Evolutionary conservation across 495 filamentous ascomycete species (phyloP).

Genomic region (Pyronema omphalodes): DNA sequence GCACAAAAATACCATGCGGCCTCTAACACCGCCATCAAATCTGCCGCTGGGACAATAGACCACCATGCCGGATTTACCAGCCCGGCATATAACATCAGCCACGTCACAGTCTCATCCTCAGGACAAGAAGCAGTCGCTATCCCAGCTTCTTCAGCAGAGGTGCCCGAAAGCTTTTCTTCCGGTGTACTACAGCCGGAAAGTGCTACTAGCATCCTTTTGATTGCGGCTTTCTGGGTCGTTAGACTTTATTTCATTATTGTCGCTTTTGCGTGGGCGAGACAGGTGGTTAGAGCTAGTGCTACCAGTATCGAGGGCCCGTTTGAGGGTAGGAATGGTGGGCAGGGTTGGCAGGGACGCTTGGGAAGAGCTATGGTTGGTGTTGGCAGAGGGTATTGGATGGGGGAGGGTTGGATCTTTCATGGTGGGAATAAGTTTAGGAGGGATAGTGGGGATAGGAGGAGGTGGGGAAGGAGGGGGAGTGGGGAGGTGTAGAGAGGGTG

Average conservation of each 20-base stretch:
- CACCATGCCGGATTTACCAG: constrained; percentile 50
- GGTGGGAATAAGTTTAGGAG: constrained; percentile 19
- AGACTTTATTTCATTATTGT: constrained; percentile 63
- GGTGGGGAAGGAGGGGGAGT: constrained; percentile 10
- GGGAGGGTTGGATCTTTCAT: constrained; percentile 17
- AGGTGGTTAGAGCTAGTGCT: constrained; percentile 52
- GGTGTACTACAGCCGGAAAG: constrained; percentile 41
- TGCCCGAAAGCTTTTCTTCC: constrained; percentile 3
- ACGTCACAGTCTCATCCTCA: constrained; percentile 32
- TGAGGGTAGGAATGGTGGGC: constrained; percentile 33
- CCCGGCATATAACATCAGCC: constrained; percentile 42
- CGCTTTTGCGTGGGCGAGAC: constrained; percentile 59
- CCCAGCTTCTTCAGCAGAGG: constrained; percentile 23
- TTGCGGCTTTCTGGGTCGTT: constrained; percentile 49
- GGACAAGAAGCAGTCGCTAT: constrained; percentile 36
- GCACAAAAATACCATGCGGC: constrained; percentile 30
- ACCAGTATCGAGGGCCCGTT: constrained; percentile 44
- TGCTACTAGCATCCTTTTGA: constrained; percentile 55
- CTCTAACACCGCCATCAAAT: constrained; percentile 24
- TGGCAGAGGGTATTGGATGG: constrained; percentile 61
- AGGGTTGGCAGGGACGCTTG: constrained; percentile 57
- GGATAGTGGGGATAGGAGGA: constrained; percentile 8
- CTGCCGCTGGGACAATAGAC: constrained; percentile 34
- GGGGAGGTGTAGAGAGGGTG: constrained; percentile 3
- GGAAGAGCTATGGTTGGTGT: constrained; percentile 55